phyloP scores from a whole-genome alignment of 345 rosid genomes.

The Corchorus capsularis region DNA sequence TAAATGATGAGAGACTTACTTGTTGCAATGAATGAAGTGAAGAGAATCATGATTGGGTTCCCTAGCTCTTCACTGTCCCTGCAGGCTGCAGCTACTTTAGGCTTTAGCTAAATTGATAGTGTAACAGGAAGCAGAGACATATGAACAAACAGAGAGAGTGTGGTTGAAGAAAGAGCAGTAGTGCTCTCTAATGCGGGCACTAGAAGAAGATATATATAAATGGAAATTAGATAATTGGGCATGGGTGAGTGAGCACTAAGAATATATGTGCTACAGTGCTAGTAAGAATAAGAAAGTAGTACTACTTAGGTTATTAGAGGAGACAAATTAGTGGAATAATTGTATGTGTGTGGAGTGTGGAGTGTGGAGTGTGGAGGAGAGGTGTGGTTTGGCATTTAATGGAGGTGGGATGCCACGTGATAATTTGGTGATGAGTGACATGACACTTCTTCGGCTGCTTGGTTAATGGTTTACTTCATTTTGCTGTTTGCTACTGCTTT shows the following conservation, averaged over 20 bases:
- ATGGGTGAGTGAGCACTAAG: too few relatives aligned
- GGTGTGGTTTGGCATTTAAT: neutral
- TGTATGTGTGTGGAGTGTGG: neutral
- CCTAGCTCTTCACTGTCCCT: neutral
- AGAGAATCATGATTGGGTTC: conserved; percentile 12
- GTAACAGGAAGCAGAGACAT: too few relatives aligned
- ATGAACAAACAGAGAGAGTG: too few relatives aligned
- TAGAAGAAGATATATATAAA: too few relatives aligned
- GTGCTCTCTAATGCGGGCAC: neutral
- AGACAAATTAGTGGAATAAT: neutral
- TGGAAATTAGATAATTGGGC: too few relatives aligned
- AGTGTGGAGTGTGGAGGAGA: too few relatives aligned
- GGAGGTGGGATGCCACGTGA: conserved; percentile 16
- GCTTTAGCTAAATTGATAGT: too few relatives aligned
- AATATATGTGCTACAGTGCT: too few relatives aligned
- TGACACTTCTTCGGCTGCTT: conserved; percentile 10
- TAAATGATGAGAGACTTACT: conserved; percentile 3
- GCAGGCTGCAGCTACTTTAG: neutral
- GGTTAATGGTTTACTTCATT: neutral
- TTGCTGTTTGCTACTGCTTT: neutral
- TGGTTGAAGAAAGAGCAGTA: neutral
- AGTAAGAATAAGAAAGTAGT: too few relatives aligned
- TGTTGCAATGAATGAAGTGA: conserved; percentile 9
- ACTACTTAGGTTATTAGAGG: too few relatives aligned
- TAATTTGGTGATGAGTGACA: neutral